Evolutionary conservation across 768 basidiomycete species (phyloP).

Genomic region (Favolaschia claudopus): DNA sequence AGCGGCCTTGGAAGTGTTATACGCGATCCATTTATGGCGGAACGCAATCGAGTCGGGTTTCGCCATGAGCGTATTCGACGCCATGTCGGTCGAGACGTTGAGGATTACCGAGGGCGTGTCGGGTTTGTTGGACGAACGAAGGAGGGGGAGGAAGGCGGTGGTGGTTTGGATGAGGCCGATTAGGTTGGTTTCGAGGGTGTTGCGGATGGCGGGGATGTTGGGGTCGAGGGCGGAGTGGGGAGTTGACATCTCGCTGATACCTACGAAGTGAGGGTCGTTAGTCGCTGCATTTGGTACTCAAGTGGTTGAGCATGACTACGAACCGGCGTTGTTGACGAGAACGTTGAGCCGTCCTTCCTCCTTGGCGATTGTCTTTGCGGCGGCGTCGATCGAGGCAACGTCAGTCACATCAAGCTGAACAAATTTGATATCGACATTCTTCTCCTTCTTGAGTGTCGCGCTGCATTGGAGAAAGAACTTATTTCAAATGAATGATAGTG

Average conservation of each 20-base stretch:
- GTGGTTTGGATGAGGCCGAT: constrained; percentile 53
- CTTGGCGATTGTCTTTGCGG: constrained; percentile 44
- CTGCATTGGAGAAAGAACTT: no score
- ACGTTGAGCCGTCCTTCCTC: constrained; percentile 52
- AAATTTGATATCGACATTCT: constrained; percentile 37
- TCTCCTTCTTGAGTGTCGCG: no score
- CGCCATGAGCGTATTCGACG: constrained; percentile 6
- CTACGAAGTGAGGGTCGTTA: constrained; percentile 20
- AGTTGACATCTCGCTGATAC: constrained; percentile 37
- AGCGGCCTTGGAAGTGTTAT: constrained; percentile 17
- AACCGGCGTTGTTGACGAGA: constrained; percentile 54
- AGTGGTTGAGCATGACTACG: background rate
- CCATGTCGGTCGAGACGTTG: constrained; percentile 48
- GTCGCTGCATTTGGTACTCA: constrained; percentile 17
- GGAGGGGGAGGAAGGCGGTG: constrained; percentile 47
- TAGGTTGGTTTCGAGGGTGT: constrained; percentile 51
- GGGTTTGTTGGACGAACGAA: constrained; percentile 36
- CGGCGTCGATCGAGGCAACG: constrained; percentile 40
- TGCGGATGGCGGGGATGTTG: constrained; percentile 41
- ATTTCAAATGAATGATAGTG: no score
- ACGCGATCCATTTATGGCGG: background rate
- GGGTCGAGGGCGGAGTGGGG: constrained; percentile 44
- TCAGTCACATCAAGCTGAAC: constrained; percentile 51
- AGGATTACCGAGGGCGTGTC: constrained; percentile 42
- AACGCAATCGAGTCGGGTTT: background rate